phyloP scores from a whole-genome alignment of 2,329 filamentous ascomycete genomes.

The Escovopsis sp. region DNA sequence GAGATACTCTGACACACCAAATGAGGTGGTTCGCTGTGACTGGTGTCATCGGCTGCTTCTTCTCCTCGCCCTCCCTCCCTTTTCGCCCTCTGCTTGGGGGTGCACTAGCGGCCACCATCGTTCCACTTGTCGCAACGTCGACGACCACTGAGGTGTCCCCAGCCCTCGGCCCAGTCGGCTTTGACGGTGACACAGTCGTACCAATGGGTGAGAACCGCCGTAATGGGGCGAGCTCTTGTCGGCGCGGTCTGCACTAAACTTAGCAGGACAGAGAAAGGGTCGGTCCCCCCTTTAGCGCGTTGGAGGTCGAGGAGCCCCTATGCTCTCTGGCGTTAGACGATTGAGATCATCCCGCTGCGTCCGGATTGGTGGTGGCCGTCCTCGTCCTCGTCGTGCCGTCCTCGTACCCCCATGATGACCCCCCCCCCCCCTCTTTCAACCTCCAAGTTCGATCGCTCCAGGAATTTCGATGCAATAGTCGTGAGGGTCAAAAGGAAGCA shows the following conservation, averaged over 20 bases:
- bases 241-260: too few species aligned
- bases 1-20: conserved; percentile 36
- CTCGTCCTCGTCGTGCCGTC: too few species aligned
- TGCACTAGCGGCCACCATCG: conserved; percentile 14
- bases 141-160: conserved; percentile 7
- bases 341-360: too few species aligned
- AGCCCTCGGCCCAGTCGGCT: conserved; percentile 7
- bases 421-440: too few species aligned
- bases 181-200: conserved; percentile 7
- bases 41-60: conserved; percentile 14
- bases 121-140: conserved; percentile 8
- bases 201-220: conserved; percentile 3
- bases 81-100: conserved; percentile 5
- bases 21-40: conserved; percentile 24
- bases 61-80: conserved; percentile 10
- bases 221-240: conserved; percentile 5
- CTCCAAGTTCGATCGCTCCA: too few species aligned
- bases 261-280: too few species aligned
- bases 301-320: too few species aligned
- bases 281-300: too few species aligned
- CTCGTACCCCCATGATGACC: too few species aligned
- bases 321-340: too few species aligned
- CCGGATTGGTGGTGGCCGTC: too few species aligned
- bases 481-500: not conserved
- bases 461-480: too few species aligned